These are phyloP conservation scores for Rosellinia necatrix DNA, from an alignment of 2,329 filamentous ascomycete species.

Conservation along the genomic window DNA sequence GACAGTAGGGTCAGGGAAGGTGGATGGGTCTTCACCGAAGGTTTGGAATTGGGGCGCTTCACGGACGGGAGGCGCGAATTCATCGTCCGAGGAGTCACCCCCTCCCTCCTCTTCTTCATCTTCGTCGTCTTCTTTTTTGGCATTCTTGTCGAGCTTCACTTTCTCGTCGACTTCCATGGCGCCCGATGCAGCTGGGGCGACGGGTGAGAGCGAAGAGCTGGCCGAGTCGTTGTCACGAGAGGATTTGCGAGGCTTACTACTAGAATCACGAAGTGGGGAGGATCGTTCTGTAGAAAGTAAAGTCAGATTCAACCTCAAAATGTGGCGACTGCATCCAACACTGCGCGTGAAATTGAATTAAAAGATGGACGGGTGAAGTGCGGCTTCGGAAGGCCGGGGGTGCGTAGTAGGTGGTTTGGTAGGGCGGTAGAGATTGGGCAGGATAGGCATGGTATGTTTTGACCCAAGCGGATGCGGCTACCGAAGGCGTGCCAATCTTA, in stretches of 20 bases:
- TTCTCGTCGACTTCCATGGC: slow-evolving; percentile 66
- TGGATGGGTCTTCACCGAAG: slow-evolving; percentile 89
- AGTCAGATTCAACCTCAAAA: slow-evolving; percentile 1
- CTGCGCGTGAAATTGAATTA: neutral
- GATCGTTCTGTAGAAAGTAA: slow-evolving; percentile 52
- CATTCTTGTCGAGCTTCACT: slow-evolving; percentile 47
- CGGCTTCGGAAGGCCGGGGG: too few species aligned
- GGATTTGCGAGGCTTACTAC: slow-evolving; percentile 53
- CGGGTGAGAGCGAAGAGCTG: slow-evolving; percentile 65
- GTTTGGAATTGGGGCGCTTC: slow-evolving; percentile 79
- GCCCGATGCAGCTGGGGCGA: slow-evolving; percentile 54
- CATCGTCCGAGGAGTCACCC: slow-evolving; percentile 59
- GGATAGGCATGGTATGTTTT: too few species aligned
- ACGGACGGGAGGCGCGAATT: slow-evolving; percentile 63
- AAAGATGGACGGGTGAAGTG: neutral
- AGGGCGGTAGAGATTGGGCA: too few species aligned
- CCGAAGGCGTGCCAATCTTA: too few species aligned
- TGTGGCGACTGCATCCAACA: neutral
- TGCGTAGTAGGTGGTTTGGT: too few species aligned
- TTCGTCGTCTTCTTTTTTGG: slow-evolving; percentile 53
- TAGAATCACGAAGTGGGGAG: slow-evolving; percentile 56
- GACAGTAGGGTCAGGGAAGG: slow-evolving; percentile 88
- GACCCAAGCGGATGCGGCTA: too few species aligned
- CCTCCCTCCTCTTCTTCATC: slow-evolving; percentile 49
- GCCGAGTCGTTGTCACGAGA: slow-evolving; percentile 59